phyloP scores from a whole-genome alignment of 768 basidiomycete genomes.

The Nidularia pulvinata region DNA sequence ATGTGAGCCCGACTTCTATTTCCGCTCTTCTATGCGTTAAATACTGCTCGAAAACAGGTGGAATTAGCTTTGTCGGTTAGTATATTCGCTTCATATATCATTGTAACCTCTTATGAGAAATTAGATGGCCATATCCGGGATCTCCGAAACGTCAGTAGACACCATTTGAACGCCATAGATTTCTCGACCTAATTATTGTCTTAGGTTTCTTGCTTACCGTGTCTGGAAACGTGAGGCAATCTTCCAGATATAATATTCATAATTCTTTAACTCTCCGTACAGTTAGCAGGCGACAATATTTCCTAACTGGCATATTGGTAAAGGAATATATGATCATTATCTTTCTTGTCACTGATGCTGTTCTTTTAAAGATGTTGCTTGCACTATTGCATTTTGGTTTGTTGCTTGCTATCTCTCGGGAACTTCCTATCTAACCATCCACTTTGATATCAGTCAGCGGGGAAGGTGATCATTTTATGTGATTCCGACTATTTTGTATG shows the following conservation, averaged over 20 bases:
- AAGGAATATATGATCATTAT: not conserved
- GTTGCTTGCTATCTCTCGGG: not conserved
- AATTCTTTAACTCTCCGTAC: not conserved
- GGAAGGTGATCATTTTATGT: slow-evolving; percentile 13
- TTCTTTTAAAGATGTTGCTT: slow-evolving; percentile 15
- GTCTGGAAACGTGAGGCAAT: slow-evolving; percentile 22
- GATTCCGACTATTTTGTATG: not conserved
- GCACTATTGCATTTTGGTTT: slow-evolving; percentile 24
- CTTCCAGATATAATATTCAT: not conserved
- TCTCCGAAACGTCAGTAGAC: slow-evolving; percentile 23
- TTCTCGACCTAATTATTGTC: not conserved
- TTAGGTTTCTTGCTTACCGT: slow-evolving; percentile 25
- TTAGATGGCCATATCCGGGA: slow-evolving; percentile 30
- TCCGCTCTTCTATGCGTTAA: no score
- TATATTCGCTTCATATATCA: not conserved
- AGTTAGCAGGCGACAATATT: slow-evolving; percentile 18
- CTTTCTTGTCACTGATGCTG: not conserved
- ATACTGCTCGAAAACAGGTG: not conserved
- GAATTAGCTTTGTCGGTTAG: slow-evolving; percentile 25
- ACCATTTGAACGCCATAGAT: not conserved
- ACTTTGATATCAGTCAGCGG: slow-evolving; percentile 17
- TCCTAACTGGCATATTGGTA: slow-evolving; percentile 17
- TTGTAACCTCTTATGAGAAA: not conserved
- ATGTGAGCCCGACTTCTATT: slow-evolving; percentile 9
- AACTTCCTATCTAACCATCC: not conserved